phyloP scores from a whole-genome alignment of 345 rosid genomes.

The Citrus sp. region DNA sequence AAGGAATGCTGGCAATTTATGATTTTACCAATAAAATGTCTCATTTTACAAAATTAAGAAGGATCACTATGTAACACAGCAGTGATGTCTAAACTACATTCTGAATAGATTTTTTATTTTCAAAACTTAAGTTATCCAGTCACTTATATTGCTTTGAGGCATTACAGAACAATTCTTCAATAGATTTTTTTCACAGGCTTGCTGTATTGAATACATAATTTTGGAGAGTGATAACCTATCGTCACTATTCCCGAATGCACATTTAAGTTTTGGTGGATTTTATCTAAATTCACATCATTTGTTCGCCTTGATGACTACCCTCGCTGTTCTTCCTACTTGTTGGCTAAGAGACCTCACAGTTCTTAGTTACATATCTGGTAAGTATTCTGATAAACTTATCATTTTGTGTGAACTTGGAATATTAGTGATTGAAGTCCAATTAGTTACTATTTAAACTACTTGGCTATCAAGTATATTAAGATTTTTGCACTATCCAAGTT shows the following conservation, averaged over 20 bases:
- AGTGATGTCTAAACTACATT: background rate
- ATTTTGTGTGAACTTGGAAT: background rate
- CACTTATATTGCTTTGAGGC: background rate
- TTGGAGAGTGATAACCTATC: conserved; percentile 87
- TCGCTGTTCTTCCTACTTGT: conserved; percentile 84
- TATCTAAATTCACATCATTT: conserved; percentile 54
- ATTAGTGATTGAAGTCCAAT: background rate
- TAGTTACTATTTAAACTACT: background rate
- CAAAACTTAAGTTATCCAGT: background rate
- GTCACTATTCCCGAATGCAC: conserved; percentile 80
- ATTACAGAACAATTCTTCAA: background rate
- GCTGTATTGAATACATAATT: conserved; percentile 86
- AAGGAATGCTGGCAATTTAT: background rate
- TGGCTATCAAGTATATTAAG: background rate
- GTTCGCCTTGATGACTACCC: conserved; percentile 64
- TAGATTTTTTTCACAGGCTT: conserved; percentile 50
- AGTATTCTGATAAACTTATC: background rate
- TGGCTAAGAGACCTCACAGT: conserved; percentile 90
- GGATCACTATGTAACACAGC: background rate
- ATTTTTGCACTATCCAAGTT: background rate
- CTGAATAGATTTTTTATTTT: background rate
- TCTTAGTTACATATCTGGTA: conserved; percentile 90
- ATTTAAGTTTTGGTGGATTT: conserved; percentile 53
- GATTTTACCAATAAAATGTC: too few species aligned
- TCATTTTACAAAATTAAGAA: background rate